phyloP scores from a whole-genome alignment of 176 grass and related monocot species.

The Tillandsia fasciculata region DNA sequence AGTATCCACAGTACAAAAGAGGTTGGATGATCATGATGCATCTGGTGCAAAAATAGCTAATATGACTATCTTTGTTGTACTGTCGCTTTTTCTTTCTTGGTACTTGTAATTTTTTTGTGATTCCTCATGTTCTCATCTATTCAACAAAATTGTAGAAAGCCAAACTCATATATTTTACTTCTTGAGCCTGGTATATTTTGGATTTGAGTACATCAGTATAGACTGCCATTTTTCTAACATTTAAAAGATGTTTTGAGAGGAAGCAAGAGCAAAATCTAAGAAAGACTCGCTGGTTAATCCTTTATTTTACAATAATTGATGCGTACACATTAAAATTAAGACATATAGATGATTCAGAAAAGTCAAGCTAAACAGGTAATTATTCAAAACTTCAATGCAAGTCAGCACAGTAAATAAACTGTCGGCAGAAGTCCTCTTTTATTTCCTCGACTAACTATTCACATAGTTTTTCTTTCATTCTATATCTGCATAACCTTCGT shows the following conservation, averaged over 20 bases:
- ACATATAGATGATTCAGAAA: background rate
- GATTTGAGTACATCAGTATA: background rate
- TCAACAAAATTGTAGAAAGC: background rate
- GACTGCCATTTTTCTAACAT: background rate
- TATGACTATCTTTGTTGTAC: too few relatives aligned
- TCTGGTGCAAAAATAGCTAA: too few relatives aligned
- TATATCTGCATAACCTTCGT: constrained; percentile 16
- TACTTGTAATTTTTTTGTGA: too few relatives aligned
- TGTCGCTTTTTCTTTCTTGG: too few relatives aligned
- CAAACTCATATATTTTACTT: background rate
- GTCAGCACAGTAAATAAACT: background rate
- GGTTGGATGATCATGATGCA: too few relatives aligned
- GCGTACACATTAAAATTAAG: background rate
- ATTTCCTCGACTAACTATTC: constrained; percentile 3
- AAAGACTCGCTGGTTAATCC: background rate
- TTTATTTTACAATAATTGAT: background rate
- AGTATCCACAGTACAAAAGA: too few relatives aligned
- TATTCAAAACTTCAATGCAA: background rate
- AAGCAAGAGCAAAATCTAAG: background rate
- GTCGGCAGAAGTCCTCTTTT: background rate
- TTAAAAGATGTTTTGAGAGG: background rate
- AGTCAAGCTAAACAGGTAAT: too few relatives aligned
- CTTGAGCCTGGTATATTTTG: background rate
- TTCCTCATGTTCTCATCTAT: background rate
- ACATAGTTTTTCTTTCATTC: background rate